phyloP scores from a whole-genome alignment of 1,284 basidiomycete species.

The Melampsora medusae region DNA sequence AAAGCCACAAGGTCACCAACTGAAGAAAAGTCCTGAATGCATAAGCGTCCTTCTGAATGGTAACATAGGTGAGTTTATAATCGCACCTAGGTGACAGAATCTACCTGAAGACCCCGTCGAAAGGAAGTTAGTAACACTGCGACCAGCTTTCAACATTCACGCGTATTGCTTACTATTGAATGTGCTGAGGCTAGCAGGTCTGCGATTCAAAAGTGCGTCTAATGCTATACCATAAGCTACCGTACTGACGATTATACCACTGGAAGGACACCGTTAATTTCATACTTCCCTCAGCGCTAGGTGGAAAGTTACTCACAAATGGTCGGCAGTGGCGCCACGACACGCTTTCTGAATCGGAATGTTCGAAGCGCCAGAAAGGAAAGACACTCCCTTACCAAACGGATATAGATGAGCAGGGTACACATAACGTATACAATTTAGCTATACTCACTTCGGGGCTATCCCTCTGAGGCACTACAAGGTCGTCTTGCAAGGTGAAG shows the following conservation, averaged over 20 bases:
- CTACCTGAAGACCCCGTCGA: slow-evolving; percentile 6
- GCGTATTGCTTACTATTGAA: slow-evolving; percentile 14
- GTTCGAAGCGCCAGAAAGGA: slow-evolving; percentile 17
- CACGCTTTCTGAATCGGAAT: slow-evolving; percentile 21
- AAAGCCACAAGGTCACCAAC: neutral
- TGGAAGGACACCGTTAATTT: neutral
- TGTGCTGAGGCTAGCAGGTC: slow-evolving; percentile 11
- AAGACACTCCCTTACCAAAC: slow-evolving; percentile 12
- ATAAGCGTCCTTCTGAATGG: no score
- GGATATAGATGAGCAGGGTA: neutral
- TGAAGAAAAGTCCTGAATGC: neutral
- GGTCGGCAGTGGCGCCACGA: neutral
- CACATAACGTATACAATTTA: no score
- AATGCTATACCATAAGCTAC: slow-evolving; percentile 27
- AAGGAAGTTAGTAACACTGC: neutral
- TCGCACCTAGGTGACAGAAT: neutral
- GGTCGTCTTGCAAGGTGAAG: slow-evolving; percentile 45
- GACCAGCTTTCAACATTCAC: neutral
- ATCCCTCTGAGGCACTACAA: slow-evolving; percentile 43
- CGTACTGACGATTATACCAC: neutral
- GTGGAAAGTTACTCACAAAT: slow-evolving; percentile 12
- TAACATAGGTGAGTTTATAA: no score
- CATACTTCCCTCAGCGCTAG: neutral
- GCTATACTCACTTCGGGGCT: slow-evolving; percentile 11
- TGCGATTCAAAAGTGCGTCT: slow-evolving; percentile 20